These are phyloP conservation scores for Jasminum sambac DNA, from an alignment of 257 asterid genomes.

Conservation along the genomic window DNA sequence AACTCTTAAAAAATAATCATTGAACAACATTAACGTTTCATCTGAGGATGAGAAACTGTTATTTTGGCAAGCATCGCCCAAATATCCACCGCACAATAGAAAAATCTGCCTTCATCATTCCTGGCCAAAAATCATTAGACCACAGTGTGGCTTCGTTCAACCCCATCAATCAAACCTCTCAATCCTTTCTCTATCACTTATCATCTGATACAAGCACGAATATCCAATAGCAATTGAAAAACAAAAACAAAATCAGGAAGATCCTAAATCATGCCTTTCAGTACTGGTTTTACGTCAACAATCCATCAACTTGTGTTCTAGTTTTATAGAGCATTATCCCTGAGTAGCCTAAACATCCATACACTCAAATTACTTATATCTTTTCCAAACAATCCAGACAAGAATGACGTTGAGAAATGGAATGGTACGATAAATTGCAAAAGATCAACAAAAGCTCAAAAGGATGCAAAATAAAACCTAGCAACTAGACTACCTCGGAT, in stretches of 20 bases:
- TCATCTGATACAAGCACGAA: slow-evolving; percentile 3
- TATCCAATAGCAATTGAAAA: neutral
- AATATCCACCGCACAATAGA: neutral
- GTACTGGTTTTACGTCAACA: neutral
- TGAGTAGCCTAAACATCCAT: neutral
- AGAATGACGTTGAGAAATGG: neutral
- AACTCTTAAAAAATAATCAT: slow-evolving; percentile 1
- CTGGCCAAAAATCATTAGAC: slow-evolving; percentile 16
- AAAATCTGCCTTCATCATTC: neutral
- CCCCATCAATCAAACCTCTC: slow-evolving; percentile 6
- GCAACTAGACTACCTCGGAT: neutral
- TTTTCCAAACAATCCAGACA: neutral
- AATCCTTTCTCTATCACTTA: slow-evolving; percentile 11
- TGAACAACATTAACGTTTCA: neutral
- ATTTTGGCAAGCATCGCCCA: slow-evolving; percentile 1
- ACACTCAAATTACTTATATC: neutral
- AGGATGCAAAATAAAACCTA: neutral
- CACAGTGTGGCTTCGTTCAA: neutral
- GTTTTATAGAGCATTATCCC: neutral
- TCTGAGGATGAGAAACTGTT: neutral
- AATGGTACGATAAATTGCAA: neutral
- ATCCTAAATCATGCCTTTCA: neutral
- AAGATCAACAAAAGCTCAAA: neutral
- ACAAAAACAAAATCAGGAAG: neutral
- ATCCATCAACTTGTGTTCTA: neutral